Evolutionary conservation across 1,139 yeast genomes (phyloP).

Genomic region (Kodamaea sp.): DNA sequence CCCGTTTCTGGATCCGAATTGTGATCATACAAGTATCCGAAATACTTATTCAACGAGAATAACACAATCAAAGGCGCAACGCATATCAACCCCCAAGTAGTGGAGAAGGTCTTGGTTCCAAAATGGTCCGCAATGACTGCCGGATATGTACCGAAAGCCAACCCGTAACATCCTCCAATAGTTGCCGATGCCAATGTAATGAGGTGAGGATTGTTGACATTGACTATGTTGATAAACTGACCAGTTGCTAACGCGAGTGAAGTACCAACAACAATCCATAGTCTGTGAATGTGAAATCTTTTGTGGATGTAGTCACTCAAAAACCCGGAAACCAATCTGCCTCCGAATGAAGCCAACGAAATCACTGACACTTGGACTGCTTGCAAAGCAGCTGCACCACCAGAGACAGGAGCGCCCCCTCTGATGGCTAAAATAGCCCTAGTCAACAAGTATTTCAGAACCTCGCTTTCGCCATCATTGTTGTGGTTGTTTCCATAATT

Average conservation of each 20-base stretch:
- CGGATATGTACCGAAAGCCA: conserved; percentile 46
- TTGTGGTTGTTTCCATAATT: conserved; percentile 20
- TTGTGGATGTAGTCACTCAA: conserved; percentile 40
- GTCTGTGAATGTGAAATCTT: conserved; percentile 34
- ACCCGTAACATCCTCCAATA: conserved; percentile 44
- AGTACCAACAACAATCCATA: conserved; percentile 40
- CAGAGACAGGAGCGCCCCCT: conserved; percentile 12
- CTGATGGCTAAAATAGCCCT: conserved; percentile 3
- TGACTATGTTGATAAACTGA: conserved; percentile 31
- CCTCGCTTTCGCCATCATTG: conserved; percentile 1
- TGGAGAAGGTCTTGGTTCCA: conserved; percentile 44
- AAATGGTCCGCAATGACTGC: conserved; percentile 48
- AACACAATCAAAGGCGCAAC: conserved; percentile 42
- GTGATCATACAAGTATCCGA: conserved; percentile 41
- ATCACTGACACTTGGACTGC: conserved; percentile 47
- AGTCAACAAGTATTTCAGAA: conserved; percentile 2
- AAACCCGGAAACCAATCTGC: conserved; percentile 41
- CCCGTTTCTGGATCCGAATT: conserved; percentile 35
- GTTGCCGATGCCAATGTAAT: conserved; percentile 35
- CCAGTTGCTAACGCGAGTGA: conserved; percentile 31
- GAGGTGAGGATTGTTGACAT: conserved; percentile 27
- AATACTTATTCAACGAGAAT: conserved; percentile 39
- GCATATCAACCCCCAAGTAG: conserved; percentile 49
- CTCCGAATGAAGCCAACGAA: conserved; percentile 43
- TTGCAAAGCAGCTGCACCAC: conserved; percentile 36